Evolutionary conservation across 148 eudicot species (phyloP).

Genomic region (Spergularia marina): DNA sequence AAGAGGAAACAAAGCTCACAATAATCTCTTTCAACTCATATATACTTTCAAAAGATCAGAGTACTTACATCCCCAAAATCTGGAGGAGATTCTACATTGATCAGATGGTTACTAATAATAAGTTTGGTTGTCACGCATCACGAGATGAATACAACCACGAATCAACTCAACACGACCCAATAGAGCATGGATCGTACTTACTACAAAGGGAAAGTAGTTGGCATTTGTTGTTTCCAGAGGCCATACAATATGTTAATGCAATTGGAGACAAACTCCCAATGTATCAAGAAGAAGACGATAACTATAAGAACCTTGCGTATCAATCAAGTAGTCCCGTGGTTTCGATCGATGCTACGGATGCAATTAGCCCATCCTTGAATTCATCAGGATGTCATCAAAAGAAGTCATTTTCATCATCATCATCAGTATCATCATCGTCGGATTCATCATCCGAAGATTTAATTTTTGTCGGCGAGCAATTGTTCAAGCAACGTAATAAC

Average conservation of each 20-base stretch:
- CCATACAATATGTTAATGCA: neutral
- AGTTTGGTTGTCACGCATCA: neutral
- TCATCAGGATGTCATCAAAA: neutral
- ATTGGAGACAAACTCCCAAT: too few relatives aligned
- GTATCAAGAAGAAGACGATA: too few relatives aligned
- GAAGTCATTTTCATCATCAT: neutral
- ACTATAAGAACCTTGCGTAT: neutral
- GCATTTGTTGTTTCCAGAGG: slow-evolving; percentile 28
- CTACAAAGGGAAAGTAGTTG: slow-evolving; percentile 10
- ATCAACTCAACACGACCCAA: neutral
- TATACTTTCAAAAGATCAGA: too few relatives aligned
- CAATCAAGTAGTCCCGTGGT: neutral
- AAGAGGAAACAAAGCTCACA: too few relatives aligned
- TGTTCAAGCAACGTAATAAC: neutral
- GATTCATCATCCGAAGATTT: slow-evolving; percentile 29
- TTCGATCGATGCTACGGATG: slow-evolving; percentile 11
- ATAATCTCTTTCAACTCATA: too few relatives aligned
- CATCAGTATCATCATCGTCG: slow-evolving; percentile 23
- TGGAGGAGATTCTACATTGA: neutral
- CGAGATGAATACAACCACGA: neutral
- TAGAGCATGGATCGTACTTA: neutral
- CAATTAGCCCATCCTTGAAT: neutral
- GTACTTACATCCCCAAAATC: neutral
- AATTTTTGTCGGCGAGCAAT: slow-evolving; percentile 22
- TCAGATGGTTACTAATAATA: slow-evolving; percentile 22